Evolutionary conservation across 805 yeast species (phyloP).

Genomic region (Barnettozyma californica): DNA sequence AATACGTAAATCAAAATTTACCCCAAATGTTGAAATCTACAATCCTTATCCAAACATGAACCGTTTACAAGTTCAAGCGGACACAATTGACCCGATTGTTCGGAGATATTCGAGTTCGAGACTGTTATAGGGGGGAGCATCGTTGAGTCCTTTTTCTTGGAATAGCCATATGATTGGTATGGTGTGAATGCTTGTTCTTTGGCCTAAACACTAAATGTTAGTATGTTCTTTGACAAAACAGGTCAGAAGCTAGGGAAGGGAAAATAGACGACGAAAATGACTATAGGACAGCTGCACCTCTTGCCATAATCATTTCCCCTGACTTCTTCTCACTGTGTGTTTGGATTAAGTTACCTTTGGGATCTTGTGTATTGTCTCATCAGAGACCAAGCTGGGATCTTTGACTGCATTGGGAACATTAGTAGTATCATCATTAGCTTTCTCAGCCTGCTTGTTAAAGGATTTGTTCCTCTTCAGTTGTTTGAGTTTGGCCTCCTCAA

Average conservation of each 20-base stretch:
- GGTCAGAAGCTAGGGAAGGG: not conserved
- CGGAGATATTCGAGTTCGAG: not conserved
- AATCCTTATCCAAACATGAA: constrained; percentile 17
- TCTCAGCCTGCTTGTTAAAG: not conserved
- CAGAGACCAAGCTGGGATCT: constrained; percentile 5
- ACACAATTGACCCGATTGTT: constrained; percentile 14
- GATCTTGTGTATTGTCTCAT: constrained; percentile 21
- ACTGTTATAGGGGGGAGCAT: not conserved
- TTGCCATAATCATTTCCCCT: not conserved
- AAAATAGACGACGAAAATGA: not conserved
- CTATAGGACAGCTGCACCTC: not conserved
- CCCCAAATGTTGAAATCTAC: constrained; percentile 21
- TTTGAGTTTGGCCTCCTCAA: constrained; percentile 9
- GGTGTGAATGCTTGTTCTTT: constrained; percentile 18
- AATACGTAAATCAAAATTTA: not conserved
- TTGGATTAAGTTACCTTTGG: constrained; percentile 23
- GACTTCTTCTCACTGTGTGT: not conserved
- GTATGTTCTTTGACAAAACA: constrained; percentile 10
- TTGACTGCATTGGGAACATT: not conserved
- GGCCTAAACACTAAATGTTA: constrained; percentile 17
- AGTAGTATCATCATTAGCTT: not conserved
- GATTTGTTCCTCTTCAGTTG: constrained; percentile 7
- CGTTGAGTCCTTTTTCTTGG: not conserved
- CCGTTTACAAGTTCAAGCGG: constrained; percentile 22
- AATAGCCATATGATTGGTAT: constrained; percentile 18